Conservation (phyloP, 257 asterid species). For the Solanum pennellii region DNA sequence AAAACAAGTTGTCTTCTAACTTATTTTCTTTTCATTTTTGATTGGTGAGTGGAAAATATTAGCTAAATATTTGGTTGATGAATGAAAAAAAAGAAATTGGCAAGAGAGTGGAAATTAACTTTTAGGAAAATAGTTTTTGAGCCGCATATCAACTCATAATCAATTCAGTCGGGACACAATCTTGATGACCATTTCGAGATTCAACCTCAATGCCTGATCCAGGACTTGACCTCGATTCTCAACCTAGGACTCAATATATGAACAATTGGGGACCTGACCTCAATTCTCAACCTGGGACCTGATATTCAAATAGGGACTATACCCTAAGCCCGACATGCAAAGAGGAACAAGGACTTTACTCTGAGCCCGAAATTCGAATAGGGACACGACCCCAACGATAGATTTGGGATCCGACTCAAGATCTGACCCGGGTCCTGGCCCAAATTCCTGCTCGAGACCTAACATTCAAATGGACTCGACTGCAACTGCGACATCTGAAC, state of each 20-base stretch:
- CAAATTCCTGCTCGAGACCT: not conserved
- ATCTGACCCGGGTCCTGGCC: not conserved
- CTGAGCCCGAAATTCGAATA: not conserved
- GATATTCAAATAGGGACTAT: not conserved
- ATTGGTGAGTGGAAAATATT: not conserved
- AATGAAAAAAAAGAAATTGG: too few relatives aligned
- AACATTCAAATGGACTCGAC: too few relatives aligned
- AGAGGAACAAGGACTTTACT: too few relatives aligned
- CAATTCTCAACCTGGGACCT: not conserved
- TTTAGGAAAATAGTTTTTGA: not conserved
- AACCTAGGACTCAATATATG: too few relatives aligned
- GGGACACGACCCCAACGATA: not conserved
- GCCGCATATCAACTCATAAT: not conserved
- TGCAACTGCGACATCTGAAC: fast-evolving
- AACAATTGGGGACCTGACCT: too few relatives aligned
- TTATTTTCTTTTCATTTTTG: not conserved
- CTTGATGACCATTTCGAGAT: not conserved
- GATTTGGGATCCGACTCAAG: too few relatives aligned
- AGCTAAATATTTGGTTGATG: not conserved
- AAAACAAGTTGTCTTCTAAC: not conserved
- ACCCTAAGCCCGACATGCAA: too few relatives aligned
- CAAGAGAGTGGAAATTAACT: not conserved
- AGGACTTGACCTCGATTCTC: not conserved
- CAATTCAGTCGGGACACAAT: not conserved
- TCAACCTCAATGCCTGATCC: not conserved